phyloP scores from a whole-genome alignment of 2,329 filamentous ascomycete species.

The Plectosphaerella cucumerina region DNA sequence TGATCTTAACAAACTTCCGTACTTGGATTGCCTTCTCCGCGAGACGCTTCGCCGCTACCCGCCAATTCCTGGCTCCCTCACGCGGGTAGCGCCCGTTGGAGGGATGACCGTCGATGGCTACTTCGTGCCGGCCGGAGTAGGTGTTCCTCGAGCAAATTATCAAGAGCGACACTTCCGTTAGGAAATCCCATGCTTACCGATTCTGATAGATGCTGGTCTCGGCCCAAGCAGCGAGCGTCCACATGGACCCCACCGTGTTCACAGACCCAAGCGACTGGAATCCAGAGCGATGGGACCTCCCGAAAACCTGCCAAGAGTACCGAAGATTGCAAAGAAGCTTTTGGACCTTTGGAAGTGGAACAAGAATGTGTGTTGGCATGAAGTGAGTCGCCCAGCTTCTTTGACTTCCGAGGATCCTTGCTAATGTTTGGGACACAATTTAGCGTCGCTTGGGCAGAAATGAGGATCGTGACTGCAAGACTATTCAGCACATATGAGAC shows the following conservation, averaged over 20 bases:
- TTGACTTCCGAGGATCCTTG: not conserved
- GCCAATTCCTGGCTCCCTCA: not conserved
- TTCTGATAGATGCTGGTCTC: not conserved
- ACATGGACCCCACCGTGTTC: not conserved
- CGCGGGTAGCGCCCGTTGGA: not conserved
- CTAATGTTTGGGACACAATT: not conserved
- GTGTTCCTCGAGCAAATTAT: not conserved
- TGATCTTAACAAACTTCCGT: not conserved
- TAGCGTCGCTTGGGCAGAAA: not conserved
- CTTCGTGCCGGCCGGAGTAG: not conserved
- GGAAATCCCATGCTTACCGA: not conserved
- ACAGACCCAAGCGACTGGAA: not conserved
- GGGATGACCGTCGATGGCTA: not conserved
- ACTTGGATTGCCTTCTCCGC: not conserved
- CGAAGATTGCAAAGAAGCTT: not conserved
- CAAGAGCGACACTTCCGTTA: not conserved
- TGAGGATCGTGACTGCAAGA: not conserved
- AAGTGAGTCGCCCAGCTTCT: not conserved
- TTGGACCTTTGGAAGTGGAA: not conserved
- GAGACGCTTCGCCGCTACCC: not conserved
- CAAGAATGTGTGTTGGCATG: conserved; percentile 1
- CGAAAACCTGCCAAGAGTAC: not conserved
- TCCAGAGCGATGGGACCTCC: not conserved
- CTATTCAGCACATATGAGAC: not conserved
- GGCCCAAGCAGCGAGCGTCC: not conserved